Evolutionary conservation across 2,329 filamentous ascomycete genomes (phyloP).

Genomic region (Colletotrichum australisinense): DNA sequence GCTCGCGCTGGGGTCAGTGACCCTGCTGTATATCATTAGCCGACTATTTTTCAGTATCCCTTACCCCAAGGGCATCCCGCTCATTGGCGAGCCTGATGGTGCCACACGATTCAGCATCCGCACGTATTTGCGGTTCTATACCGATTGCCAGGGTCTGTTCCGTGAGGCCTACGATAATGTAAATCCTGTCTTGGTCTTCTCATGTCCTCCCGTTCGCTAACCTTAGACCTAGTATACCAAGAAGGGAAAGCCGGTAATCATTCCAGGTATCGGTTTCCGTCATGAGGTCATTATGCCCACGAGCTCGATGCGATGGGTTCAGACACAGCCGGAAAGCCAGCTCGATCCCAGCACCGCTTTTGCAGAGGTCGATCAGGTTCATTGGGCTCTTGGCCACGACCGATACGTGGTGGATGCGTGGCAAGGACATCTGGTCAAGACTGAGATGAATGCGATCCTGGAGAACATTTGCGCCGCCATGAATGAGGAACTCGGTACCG

Average conservation of each 20-base stretch:
- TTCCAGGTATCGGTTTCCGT: conserved; percentile 52
- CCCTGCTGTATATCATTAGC: conserved; percentile 38
- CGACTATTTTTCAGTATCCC: conserved; percentile 36
- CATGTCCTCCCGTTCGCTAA: not conserved
- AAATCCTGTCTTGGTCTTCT: not conserved
- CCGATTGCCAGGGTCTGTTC: conserved; percentile 44
- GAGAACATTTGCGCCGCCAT: conserved; percentile 47
- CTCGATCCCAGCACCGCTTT: conserved; percentile 50
- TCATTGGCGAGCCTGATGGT: conserved; percentile 41
- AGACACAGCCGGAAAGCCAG: conserved; percentile 51
- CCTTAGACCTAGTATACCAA: conserved; percentile 51
- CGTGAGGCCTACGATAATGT: conserved; percentile 46
- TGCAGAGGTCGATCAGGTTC: conserved; percentile 50
- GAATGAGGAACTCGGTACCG: conserved; percentile 47
- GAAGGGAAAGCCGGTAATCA: conserved; percentile 52
- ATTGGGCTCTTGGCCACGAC: conserved; percentile 50
- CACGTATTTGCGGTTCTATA: conserved; percentile 44
- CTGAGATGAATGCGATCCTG: conserved; percentile 47
- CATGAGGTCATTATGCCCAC: conserved; percentile 56
- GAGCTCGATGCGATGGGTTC: conserved; percentile 51
- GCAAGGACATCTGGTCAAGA: conserved; percentile 49
- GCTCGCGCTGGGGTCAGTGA: not conserved
- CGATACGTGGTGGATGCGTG: conserved; percentile 47
- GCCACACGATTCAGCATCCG: conserved; percentile 42
- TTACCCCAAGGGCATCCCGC: conserved; percentile 41